Percentiles rank a stretch among this genome's conserved stretches.
These are phyloP conservation scores for Ceratorhiza oryzae-sativae DNA, from an alignment of 1,284 basidiomycete species.

Conservation along the genomic window DNA sequence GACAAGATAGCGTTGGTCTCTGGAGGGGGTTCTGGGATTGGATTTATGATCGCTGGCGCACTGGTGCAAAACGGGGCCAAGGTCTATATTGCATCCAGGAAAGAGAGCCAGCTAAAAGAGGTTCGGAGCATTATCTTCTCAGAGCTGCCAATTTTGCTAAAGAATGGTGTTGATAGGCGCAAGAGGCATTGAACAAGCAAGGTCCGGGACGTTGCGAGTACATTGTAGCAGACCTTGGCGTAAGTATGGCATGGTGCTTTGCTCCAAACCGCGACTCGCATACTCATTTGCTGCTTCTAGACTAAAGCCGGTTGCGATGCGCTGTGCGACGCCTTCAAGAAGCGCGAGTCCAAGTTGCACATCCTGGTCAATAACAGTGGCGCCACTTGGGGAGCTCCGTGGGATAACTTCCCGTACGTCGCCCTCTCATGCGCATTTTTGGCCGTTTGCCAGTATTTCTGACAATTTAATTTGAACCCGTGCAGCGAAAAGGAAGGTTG, in stretches of 20 bases:
- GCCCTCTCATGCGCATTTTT: background rate
- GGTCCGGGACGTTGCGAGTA: constrained; percentile 70
- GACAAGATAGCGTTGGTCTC: constrained; percentile 78
- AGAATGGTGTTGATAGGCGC: constrained; percentile 44
- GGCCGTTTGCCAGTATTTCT: background rate
- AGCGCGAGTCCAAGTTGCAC: constrained; percentile 72
- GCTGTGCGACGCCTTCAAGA: constrained; percentile 71
- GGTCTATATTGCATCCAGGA: constrained; percentile 86
- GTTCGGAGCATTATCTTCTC: constrained; percentile 51
- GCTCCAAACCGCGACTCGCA: constrained; percentile 2
- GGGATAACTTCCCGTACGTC: constrained; percentile 65
- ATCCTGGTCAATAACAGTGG: constrained; percentile 84
- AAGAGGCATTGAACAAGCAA: constrained; percentile 60
- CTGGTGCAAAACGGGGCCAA: constrained; percentile 83
- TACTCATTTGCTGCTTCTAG: constrained; percentile 50
- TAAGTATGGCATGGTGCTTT: constrained; percentile 52
- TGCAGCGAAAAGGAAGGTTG: constrained; percentile 65
- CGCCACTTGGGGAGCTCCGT: constrained; percentile 80
- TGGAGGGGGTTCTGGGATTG: constrained; percentile 79
- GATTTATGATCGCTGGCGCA: constrained; percentile 80
- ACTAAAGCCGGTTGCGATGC: constrained; percentile 81
- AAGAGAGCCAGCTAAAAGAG: constrained; percentile 77
- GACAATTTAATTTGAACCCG: background rate
- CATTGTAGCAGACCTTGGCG: constrained; percentile 74
- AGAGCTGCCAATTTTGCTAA: background rate